Conservation (phyloP, 305 asterid species). For the Solanum hybrid region DNA sequence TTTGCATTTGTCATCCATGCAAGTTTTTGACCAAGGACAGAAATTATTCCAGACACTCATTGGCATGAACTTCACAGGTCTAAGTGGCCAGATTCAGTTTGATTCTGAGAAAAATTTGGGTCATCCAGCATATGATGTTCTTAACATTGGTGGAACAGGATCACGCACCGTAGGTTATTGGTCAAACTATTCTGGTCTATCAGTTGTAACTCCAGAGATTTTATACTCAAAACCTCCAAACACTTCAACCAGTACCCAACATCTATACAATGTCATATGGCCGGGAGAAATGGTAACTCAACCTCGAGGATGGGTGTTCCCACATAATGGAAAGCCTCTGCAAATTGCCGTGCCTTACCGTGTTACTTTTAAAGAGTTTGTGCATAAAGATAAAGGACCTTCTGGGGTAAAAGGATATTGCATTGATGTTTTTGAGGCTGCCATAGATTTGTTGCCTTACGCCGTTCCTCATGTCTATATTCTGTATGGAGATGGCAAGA, state of each 20-base stretch:
- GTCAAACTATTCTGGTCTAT: conserved; percentile 72
- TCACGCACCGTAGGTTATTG: conserved; percentile 63
- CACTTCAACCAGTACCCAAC: conserved; percentile 34
- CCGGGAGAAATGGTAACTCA: conserved; percentile 53
- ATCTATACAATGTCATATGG: conserved; percentile 54
- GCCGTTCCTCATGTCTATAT: conserved; percentile 70
- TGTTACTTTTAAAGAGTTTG: conserved; percentile 41
- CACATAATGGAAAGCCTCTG: conserved; percentile 68
- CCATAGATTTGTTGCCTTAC: conserved; percentile 59
- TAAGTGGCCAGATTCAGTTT: conserved; percentile 54
- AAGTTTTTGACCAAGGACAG: conserved; percentile 58
- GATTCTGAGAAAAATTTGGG: conserved; percentile 54
- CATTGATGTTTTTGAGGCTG: conserved; percentile 95
- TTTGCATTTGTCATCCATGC: conserved; percentile 42
- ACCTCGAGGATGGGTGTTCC: conserved; percentile 96
- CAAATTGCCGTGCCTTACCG: conserved; percentile 69
- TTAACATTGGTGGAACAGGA: conserved; percentile 59
- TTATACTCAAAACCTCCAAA: conserved; percentile 44
- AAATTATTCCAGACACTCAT: conserved; percentile 42
- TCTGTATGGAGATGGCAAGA: conserved; percentile 62
- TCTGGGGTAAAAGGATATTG: conserved; percentile 68
- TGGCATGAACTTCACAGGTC: conserved; percentile 48
- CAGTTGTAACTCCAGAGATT: conserved; percentile 46
- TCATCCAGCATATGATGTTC: conserved; percentile 65
- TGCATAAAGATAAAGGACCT: conserved; percentile 60